Conservation (phyloP, 495 filamentous ascomycete species). For the Aspergillus conjunctus region DNA sequence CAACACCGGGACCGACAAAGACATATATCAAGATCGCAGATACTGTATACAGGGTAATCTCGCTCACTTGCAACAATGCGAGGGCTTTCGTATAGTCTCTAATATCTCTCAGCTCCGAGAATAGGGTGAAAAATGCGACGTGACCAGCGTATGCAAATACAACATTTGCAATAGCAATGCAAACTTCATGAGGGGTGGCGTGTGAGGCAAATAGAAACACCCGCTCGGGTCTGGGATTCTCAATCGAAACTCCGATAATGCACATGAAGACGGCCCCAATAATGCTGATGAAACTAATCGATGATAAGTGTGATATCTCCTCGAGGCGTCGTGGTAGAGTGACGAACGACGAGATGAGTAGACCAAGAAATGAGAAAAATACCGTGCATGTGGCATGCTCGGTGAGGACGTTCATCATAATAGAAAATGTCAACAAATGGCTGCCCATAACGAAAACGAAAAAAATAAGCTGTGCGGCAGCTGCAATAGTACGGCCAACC, state of each 20-base stretch:
- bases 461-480: slow-evolving; percentile 11
- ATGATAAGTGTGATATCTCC: background rate
- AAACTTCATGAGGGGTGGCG: slow-evolving; percentile 32
- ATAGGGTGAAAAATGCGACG: slow-evolving; percentile 74
- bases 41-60: slow-evolving; percentile 63
- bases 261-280: slow-evolving; percentile 66
- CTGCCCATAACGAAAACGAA: background rate
- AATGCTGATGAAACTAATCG: slow-evolving; percentile 53
- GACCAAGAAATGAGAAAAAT: background rate
- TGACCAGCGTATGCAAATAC: slow-evolving; percentile 56
- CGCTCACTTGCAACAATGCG: slow-evolving; percentile 60
- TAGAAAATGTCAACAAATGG: slow-evolving; percentile 7
- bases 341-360: background rate
- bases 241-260: slow-evolving; percentile 64
- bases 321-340: background rate
- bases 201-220: slow-evolving; percentile 23
- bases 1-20: slow-evolving; percentile 70
- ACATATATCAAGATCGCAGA: slow-evolving; percentile 59
- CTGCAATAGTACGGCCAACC: slow-evolving; percentile 36
- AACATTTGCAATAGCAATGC: slow-evolving; percentile 40
- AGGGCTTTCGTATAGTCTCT: slow-evolving; percentile 67
- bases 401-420: slow-evolving; percentile 8
- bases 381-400: slow-evolving; percentile 2
- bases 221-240: slow-evolving; percentile 28
- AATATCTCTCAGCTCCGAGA: slow-evolving; percentile 72